Base-by-base conservation (phyloP, 371 early-diverging fungal genomes). In the Rhizopus sp. region DNA sequence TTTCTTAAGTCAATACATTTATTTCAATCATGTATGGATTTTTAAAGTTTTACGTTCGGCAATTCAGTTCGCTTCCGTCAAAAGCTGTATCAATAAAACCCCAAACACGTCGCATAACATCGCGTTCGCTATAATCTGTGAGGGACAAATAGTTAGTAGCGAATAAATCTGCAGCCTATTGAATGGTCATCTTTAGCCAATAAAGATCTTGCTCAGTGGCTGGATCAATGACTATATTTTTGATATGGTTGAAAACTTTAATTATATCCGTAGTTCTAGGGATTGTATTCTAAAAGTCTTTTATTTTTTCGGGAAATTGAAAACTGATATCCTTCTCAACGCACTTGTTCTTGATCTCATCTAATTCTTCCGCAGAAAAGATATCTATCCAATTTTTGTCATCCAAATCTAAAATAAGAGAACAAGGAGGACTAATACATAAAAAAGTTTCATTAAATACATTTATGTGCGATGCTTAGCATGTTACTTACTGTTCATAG, bases 21-120 rank as follows among this genome's bases (percentile, higher is more conserved):
- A n/a, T n/a, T n/a, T n/a, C n/a, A n/a, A n/a, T n/a, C n/a, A n/a
- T n/a, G n/a, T n/a, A n/a, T n/a, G n/a, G n/a, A n/a, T n/a, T n/a
- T n/a, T n/a, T n/a, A n/a, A n/a, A n/a, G n/a, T n/a, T n/a, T n/a
- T n/a, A n/a, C n/a, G n/a, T n/a, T n/a, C n/a, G n/a, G n/a, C n/a
- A n/a, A n/a, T n/a, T n/a, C n/a, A n/a, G n/a, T n/a, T n/a, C n/a
- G n/a, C n/a, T n/a, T 47, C 48, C 39, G 39, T 55, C 48, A 47
- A 55, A 47, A 13, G 39, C 55, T 38, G 48, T 49, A 32, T 57
- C 46, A 10, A 54, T 8, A 54, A 44, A 54, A 32, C 7, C 15
- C 34, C 55, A 47, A 7, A 50, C 42, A 34, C 50, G 0, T 17
- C 50, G 13, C 16, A 50, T 34, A 6, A 57, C 5, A 32, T 50